Conservation (phyloP, 345 rosid species). For the Dovyalis caffra region DNA sequence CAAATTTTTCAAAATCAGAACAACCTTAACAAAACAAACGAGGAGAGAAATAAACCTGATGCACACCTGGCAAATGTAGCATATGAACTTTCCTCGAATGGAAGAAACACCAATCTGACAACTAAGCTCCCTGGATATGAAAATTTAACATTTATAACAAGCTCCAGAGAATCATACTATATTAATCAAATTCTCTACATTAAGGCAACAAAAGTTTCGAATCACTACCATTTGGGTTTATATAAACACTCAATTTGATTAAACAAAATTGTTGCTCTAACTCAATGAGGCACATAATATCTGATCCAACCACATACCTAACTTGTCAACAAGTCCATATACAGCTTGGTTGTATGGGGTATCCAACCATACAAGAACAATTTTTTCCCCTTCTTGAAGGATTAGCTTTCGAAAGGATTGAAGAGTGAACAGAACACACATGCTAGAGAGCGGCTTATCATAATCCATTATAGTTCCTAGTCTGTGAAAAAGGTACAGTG, state of each 20-base stretch:
- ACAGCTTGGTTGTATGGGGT: conserved; percentile 97
- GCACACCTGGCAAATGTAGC: conserved; percentile 96
- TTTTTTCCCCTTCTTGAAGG: conserved; percentile 96
- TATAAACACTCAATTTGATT: conserved; percentile 9
- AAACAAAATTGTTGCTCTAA: conserved; percentile 1
- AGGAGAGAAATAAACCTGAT: conserved; percentile 82
- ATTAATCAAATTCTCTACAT: conserved; percentile 5
- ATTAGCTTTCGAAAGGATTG: conserved; percentile 84
- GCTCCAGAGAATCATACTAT: neutral
- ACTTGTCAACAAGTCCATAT: conserved; percentile 88
- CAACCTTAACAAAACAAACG: conserved; percentile 15
- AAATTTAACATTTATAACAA: conserved; percentile 15
- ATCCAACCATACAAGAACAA: conserved; percentile 93
- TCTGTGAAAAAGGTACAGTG: conserved; percentile 44
- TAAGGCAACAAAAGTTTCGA: conserved; percentile 8
- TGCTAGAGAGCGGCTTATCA: conserved; percentile 72
- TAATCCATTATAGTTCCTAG: conserved; percentile 44
- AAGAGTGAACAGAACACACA: conserved; percentile 80
- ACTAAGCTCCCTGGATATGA: conserved; percentile 77
- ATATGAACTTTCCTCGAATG: conserved; percentile 94
- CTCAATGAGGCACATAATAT: neutral
- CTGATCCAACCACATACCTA: conserved; percentile 49
- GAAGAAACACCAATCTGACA: conserved; percentile 90
- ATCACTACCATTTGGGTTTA: conserved; percentile 11
- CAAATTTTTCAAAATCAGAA: conserved; percentile 1